Base-by-base conservation (phyloP, 2,329 filamentous ascomycete species). In the Apiospora pterosperma region DNA sequence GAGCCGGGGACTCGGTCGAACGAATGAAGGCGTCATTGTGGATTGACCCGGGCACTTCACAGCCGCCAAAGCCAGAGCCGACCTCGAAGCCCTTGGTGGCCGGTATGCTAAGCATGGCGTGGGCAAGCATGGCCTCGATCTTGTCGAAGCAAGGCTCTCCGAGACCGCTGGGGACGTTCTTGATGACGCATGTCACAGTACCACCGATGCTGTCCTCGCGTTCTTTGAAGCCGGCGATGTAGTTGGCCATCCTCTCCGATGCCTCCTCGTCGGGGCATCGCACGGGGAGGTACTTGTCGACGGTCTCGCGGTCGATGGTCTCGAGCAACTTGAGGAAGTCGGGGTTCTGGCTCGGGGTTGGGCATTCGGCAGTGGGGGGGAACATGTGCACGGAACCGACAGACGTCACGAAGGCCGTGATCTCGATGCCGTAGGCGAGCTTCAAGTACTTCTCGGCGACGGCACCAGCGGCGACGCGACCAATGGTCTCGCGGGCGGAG, bases 121-220 rank as follows among this genome's bases (percentile, higher is more conserved):
- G 95, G 31, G 88, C 94, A 59, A 99, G 88, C 76, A 87, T 88
- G 8, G 96, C 96, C 82, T 99, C 94, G 55, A 98, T 85, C 83
- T 98, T 98, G 79, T 97, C 92, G 78, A 99, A 98, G 78, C 88
- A 92, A 0, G 95, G 96, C 84, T 98, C 96, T 66, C 96, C 96
- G 3, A 98, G 85, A 0, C 95, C 95, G 44, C 88, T 86, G 34
- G 95, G 96, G 8, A 88, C 88, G 74, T 96, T 95, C 68, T 92
- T 88, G 74, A 98, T 93, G 42, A 98, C 92, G 73, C 95, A 98
- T 58, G 93, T 97, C 21, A 98, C 93, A 14, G 93, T 97, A 67
- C 96, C 96, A 65, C 96, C 96, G 70, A 97, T 97, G 80, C 91
- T 95, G 82, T 98, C 95, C 65, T 92, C 79, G 65, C 83, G 84